Conservation (phyloP, 768 basidiomycete genomes). For the Lyophyllum shimeji region DNA sequence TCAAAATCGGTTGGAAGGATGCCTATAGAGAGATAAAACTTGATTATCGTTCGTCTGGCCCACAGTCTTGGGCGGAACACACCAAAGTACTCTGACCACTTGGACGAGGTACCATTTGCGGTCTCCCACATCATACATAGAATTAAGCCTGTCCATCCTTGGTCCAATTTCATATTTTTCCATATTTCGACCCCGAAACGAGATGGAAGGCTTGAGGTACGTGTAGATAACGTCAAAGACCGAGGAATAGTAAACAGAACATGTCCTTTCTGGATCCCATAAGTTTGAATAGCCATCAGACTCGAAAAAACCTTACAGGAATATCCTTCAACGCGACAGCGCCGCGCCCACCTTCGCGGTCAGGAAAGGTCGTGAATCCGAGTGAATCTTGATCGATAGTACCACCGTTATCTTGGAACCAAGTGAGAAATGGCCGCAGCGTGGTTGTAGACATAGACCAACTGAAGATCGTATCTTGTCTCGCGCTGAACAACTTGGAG, state of each 20-base stretch:
- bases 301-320: constrained; percentile 42
- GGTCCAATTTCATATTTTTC: constrained; percentile 55
- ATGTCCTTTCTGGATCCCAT: constrained; percentile 57
- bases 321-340: constrained; percentile 74
- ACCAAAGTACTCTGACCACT: constrained; percentile 77
- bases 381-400: constrained; percentile 45
- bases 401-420: constrained; percentile 59
- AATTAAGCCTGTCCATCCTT: constrained; percentile 87
- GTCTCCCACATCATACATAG: constrained; percentile 97
- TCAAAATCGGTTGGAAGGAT: constrained; percentile 73
- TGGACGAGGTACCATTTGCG: constrained; percentile 56
- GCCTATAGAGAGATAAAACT: constrained; percentile 33
- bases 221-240: constrained; percentile 70
- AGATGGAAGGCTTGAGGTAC: constrained; percentile 65
- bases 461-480: neutral
- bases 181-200: constrained; percentile 65
- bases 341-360: constrained; percentile 66
- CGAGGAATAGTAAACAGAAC: constrained; percentile 84
- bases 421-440: constrained; percentile 26
- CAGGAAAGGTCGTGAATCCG: constrained; percentile 44
- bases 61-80: constrained; percentile 15
- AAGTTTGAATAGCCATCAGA: neutral
- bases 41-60: neutral
- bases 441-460: constrained; percentile 1
- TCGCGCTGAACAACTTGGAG: neutral